These are phyloP conservation scores for Lepidium didymum DNA, from an alignment of 345 rosid genomes.

Conservation along the genomic window DNA sequence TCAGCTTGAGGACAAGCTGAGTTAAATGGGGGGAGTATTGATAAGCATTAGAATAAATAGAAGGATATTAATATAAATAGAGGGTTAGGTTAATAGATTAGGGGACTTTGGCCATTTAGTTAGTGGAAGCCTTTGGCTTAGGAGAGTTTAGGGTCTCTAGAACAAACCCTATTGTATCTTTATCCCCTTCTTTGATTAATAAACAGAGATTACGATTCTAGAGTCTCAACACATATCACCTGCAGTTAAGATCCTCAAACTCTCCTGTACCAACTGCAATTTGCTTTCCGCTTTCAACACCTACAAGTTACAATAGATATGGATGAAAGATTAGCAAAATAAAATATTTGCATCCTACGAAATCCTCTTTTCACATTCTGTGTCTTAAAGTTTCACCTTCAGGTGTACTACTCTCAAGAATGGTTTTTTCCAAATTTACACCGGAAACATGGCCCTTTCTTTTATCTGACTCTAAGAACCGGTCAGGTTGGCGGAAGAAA, in stretches of 20 bases:
- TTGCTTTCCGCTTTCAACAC: slow-evolving; percentile 61
- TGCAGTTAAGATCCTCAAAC: slow-evolving; percentile 67
- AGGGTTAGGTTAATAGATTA: too few species aligned
- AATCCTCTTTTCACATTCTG: neutral
- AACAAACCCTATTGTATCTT: too few species aligned
- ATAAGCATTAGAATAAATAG: too few species aligned
- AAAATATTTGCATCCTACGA: neutral
- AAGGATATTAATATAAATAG: too few species aligned
- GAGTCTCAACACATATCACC: slow-evolving; percentile 35
- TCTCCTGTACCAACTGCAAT: slow-evolving; percentile 72
- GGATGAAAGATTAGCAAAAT: neutral
- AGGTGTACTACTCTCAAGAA: slow-evolving; percentile 48
- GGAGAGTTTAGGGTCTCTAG: too few species aligned
- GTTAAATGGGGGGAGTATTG: too few species aligned
- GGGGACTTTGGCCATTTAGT: too few species aligned
- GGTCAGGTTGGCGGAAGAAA: slow-evolving; percentile 74
- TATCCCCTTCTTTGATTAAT: too few species aligned
- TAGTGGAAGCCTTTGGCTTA: too few species aligned
- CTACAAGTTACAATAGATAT: slow-evolving; percentile 35
- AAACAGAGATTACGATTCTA: too few species aligned
- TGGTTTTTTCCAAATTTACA: slow-evolving; percentile 70
- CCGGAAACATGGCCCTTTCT: slow-evolving; percentile 59
- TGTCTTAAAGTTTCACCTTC: neutral
- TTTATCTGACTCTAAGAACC: slow-evolving; percentile 55
- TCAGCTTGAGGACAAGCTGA: too few species aligned